Evolutionary conservation across 192 early-diverging fungal genomes (phyloP).

Genomic region (Entophlyctis luteolus): DNA sequence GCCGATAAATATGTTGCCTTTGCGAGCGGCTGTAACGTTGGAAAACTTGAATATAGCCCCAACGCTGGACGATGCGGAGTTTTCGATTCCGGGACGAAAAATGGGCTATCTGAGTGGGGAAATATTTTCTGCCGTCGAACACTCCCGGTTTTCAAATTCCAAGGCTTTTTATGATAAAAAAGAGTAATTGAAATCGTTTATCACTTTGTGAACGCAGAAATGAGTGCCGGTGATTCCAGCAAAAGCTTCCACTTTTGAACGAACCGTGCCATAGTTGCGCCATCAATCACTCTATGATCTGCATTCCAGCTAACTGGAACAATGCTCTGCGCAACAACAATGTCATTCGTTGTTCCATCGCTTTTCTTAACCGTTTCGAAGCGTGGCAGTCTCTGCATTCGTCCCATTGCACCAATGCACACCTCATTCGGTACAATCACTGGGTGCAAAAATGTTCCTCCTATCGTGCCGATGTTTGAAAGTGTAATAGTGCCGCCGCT

Average conservation of each 20-base stretch:
- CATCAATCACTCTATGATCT: constrained; percentile 94
- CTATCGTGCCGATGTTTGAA: constrained; percentile 92
- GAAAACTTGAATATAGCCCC: constrained; percentile 26
- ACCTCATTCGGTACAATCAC: constrained; percentile 82
- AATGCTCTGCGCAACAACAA: constrained; percentile 70
- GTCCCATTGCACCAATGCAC: constrained; percentile 89
- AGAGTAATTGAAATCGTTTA: too few species aligned
- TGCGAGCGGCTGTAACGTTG: constrained; percentile 37
- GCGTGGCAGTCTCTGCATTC: constrained; percentile 74
- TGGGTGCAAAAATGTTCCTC: constrained; percentile 84
- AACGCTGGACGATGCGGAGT: constrained; percentile 29
- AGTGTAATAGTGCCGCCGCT: constrained; percentile 84
- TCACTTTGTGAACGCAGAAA: constrained; percentile 35
- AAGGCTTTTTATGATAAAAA: too few species aligned
- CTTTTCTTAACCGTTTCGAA: constrained; percentile 63
- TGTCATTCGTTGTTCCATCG: constrained; percentile 57
- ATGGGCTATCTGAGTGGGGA: constrained; percentile 46
- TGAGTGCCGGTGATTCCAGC: constrained; percentile 78
- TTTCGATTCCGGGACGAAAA: constrained; percentile 39
- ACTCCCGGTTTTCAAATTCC: too few species aligned
- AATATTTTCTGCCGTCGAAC: too few species aligned
- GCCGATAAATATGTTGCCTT: constrained; percentile 43
- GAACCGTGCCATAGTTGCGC: constrained; percentile 92
- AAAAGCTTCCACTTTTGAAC: constrained; percentile 77
- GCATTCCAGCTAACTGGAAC: constrained; percentile 85